Base-by-base conservation (phyloP, 768 basidiomycete genomes). In the Leucocoprinus birnbaumii region DNA sequence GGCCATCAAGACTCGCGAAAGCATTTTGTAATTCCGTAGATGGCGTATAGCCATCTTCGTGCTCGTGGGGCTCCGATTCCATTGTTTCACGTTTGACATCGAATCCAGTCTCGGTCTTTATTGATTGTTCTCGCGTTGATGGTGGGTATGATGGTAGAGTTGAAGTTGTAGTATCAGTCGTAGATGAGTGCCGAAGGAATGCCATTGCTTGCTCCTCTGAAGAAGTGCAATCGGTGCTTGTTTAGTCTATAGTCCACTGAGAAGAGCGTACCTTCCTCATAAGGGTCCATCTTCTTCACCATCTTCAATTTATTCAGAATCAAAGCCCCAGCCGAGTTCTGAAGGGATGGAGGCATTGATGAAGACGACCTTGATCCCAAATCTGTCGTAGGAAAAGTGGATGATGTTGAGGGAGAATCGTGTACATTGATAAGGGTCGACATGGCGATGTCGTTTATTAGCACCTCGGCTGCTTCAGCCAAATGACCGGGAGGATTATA, bases 261-360 rank as follows among this genome's bases (percentile, higher is more conserved):
- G 11, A 11, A 11, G 31, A 31, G 11, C 5, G 31, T 24, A 64
- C 65, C 65, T 59, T 62, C 60, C 57, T 66, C 63, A 37, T 66
- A 61, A 8, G 63, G 65, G 27, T 66, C 65, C 43, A 62, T 55
- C 48, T 66, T 66, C 40, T 55, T 42, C 16, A 21, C 11, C 11
- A 25, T 3, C 18, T 46, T 48, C 22, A 16, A 24, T 7, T 27
- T 40, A 31, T 11, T 31, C 31, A 11, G 5, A 31, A 5, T 31
- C 31, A 11, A 11, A 11, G 10, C 41, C 2, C 6, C 10, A 3
- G 38, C 2, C 13, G 38, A 24, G 16, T 25, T n/a, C n/a, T n/a
- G 49, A 50, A 34, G 45, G 11, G 46, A 37, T 2, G 52, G 37
- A 38, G 35, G 13, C 27, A 35, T 44, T 37, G 51, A 37, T 11